Conservation (phyloP, 2,329 filamentous ascomycete genomes). For the Verticillium isaacii region DNA sequence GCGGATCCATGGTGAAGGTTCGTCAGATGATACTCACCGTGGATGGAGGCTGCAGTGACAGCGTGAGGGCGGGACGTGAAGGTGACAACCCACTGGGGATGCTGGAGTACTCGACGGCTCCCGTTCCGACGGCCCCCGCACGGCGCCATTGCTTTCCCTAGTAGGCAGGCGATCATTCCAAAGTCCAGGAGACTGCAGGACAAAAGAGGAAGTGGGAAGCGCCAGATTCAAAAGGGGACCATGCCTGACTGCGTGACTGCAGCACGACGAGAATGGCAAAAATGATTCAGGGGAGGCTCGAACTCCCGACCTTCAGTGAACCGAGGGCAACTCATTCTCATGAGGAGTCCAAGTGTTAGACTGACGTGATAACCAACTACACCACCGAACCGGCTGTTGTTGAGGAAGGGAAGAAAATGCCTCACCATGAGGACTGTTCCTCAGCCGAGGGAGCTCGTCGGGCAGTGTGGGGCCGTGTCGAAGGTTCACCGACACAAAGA, state of each 20-base stretch:
- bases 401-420: not conserved
- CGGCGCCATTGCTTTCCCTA: not conserved
- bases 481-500: too few species aligned
- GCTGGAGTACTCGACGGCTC: too few species aligned
- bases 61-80: not conserved
- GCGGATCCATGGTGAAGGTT: not conserved
- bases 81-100: too few species aligned
- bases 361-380: not conserved
- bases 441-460: too few species aligned
- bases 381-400: not conserved
- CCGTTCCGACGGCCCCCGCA: not conserved
- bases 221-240: not conserved
- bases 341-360: not conserved
- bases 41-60: not conserved
- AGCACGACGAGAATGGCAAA: not conserved
- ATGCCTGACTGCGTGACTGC: not conserved
- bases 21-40: not conserved
- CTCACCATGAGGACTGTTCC: not conserved
- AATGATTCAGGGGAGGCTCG: not conserved
- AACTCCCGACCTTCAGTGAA: not conserved
- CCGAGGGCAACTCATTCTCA: too few species aligned
- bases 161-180: not conserved
- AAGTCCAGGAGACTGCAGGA: not conserved
- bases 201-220: not conserved
- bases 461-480: too few species aligned